These are phyloP conservation scores for Fusarium bactridioides DNA, from an alignment of 2,329 filamentous ascomycete species.

Conservation along the genomic window DNA sequence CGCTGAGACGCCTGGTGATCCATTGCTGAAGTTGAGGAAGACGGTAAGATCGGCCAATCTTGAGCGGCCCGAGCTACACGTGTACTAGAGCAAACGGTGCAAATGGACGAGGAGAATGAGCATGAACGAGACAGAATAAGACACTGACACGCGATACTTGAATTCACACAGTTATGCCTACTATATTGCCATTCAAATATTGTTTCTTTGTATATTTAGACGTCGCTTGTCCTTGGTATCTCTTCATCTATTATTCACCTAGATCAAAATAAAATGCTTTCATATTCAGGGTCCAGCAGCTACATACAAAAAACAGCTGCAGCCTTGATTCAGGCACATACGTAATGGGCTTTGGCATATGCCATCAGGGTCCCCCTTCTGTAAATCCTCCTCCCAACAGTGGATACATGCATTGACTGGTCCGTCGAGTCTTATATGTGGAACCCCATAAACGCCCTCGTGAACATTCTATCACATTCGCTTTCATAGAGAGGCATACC, in stretches of 20 bases:
- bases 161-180: not conserved
- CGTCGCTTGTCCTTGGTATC: not conserved
- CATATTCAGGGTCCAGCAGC: conserved; percentile 19
- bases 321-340: conserved; percentile 5
- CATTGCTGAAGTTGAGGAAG: not conserved
- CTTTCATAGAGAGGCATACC: not conserved
- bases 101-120: not conserved
- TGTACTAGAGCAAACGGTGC: conserved; percentile 29
- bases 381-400: not conserved
- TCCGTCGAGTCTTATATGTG: not conserved
- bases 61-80: conserved; percentile 36
- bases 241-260: not conserved
- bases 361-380: conserved; percentile 36
- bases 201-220: not conserved
- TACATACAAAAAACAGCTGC: not conserved
- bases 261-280: not conserved
- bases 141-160: conserved; percentile 26
- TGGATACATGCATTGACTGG: not conserved
- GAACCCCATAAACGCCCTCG: conserved; percentile 9
- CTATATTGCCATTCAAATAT: not conserved
- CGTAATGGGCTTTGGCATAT: conserved; percentile 2
- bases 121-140: not conserved
- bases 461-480: conserved; percentile 18
- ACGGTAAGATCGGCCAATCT: conserved; percentile 34
- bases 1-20: conserved; percentile 25